phyloP scores from a whole-genome alignment of 768 basidiomycete genomes.

The Sistotremastrum suecicum region DNA sequence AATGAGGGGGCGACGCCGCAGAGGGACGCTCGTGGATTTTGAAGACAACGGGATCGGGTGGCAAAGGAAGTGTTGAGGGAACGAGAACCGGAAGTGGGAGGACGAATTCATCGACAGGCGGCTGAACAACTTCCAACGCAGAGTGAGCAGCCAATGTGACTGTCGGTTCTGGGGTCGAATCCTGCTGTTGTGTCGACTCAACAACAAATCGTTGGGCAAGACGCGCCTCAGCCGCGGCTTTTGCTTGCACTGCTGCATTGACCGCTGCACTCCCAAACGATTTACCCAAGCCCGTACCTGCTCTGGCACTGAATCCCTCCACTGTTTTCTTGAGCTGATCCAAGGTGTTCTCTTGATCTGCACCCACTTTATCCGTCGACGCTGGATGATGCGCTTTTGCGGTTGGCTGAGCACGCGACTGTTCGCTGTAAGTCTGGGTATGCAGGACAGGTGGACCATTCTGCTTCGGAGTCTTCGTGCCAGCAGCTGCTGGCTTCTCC shows the following conservation, averaged over 20 bases:
- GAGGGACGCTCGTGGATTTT: too few species aligned
- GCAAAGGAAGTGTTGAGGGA: too few species aligned
- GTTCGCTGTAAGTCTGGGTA: too few species aligned
- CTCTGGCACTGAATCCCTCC: conserved; percentile 45
- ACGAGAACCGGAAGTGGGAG: too few species aligned
- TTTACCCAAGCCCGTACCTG: conserved; percentile 44
- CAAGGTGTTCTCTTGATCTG: conserved; percentile 37
- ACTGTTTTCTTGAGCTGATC: conserved; percentile 59
- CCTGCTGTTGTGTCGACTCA: conserved; percentile 8
- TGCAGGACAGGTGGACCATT: too few species aligned
- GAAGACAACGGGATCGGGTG: too few species aligned
- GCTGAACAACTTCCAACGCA: too few species aligned
- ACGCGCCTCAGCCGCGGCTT: conserved; percentile 50
- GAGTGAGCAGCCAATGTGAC: too few species aligned
- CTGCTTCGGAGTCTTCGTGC: too few species aligned
- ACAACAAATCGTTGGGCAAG: conserved; percentile 43
- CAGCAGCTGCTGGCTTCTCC: too few species aligned
- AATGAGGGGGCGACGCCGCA: too few species aligned
- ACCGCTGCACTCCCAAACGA: conserved; percentile 45
- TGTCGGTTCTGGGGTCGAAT: conserved; percentile 2
- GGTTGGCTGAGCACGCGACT: conserved; percentile 8
- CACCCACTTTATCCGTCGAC: conserved; percentile 2
- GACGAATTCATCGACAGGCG: too few species aligned
- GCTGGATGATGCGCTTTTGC: conserved; percentile 10
- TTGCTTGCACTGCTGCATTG: conserved; percentile 49